These are phyloP conservation scores for Hibiscus trionum DNA, from an alignment of 345 rosid genomes.

Conservation along the genomic window DNA sequence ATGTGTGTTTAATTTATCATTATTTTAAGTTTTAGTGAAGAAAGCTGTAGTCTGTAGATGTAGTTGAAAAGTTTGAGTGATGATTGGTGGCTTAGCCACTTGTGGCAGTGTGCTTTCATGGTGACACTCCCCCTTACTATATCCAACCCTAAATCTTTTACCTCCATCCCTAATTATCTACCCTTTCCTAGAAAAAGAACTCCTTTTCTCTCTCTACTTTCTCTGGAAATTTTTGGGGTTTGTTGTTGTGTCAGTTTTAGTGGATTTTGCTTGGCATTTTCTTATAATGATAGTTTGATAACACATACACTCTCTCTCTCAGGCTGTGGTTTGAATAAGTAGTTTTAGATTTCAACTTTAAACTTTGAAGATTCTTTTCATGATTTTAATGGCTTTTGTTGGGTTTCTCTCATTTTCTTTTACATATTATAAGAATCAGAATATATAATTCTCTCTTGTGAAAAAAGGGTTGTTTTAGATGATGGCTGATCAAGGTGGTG, in stretches of 20 bases:
- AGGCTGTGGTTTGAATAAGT: constrained; percentile 34
- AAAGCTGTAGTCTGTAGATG: not conserved
- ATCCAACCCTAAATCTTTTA: constrained; percentile 4
- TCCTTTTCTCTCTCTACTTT: not conserved
- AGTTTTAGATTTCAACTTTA: constrained; percentile 33
- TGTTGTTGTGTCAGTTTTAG: constrained; percentile 29
- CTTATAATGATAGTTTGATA: constrained; percentile 19
- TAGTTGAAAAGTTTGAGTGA: constrained; percentile 10
- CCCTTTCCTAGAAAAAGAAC: constrained; percentile 18
- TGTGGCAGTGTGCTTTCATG: constrained; percentile 16
- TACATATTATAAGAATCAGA: not conserved
- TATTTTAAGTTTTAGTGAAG: not conserved
- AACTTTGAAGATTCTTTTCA: constrained; percentile 24
- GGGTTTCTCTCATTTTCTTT: not conserved
- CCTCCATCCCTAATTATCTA: constrained; percentile 9
- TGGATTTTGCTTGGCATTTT: constrained; percentile 29
- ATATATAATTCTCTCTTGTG: not conserved
- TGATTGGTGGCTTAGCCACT: constrained; percentile 28
- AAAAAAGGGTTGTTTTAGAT: not conserved
- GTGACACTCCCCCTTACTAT: not conserved
- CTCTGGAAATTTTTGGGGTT: not conserved
- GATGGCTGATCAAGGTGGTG: constrained; percentile 55
- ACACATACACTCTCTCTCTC: constrained; percentile 3
- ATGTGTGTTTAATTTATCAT: not conserved
- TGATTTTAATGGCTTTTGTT: constrained; percentile 13